These are phyloP conservation scores for Fraxinus quadrangulata DNA, from an alignment of 257 asterid genomes.

Conservation along the genomic window DNA sequence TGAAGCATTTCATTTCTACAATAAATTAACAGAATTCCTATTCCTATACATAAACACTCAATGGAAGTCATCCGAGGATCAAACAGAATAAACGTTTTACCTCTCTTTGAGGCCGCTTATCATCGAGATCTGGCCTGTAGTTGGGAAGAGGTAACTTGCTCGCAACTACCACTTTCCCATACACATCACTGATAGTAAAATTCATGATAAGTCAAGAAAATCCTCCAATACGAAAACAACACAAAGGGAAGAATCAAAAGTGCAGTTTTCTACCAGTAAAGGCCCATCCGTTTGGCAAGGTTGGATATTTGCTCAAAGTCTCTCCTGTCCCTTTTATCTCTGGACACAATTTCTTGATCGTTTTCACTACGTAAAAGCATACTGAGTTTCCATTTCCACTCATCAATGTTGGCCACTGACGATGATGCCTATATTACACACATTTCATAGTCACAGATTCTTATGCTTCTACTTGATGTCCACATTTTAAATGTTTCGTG, in stretches of 20 bases:
- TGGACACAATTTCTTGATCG: conserved; percentile 81
- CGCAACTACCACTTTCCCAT: conserved; percentile 86
- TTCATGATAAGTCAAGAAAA: conserved; percentile 21
- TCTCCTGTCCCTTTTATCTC: conserved; percentile 89
- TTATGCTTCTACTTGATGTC: conserved; percentile 8
- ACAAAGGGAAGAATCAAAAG: conserved; percentile 6
- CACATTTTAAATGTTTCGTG: conserved; percentile 4
- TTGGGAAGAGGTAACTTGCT: conserved; percentile 95
- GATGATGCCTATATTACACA: conserved; percentile 72
- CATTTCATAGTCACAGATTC: conserved; percentile 16
- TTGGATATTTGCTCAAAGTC: conserved; percentile 89
- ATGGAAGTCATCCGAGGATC: background rate
- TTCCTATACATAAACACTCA: background rate
- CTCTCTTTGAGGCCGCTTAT: conserved; percentile 97
- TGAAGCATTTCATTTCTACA: conserved; percentile 25
- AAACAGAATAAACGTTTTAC: conserved; percentile 38
- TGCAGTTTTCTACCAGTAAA: conserved; percentile 58
- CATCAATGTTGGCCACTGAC: conserved; percentile 94
- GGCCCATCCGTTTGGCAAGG: conserved; percentile 93
- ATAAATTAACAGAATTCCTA: conserved; percentile 17
- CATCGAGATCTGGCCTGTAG: conserved; percentile 94
- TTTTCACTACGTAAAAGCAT: conserved; percentile 70
- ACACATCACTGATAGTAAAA: conserved; percentile 59
- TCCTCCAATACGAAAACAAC: conserved; percentile 21
- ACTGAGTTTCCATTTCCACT: conserved; percentile 98